Evolutionary conservation across 495 filamentous ascomycete genomes (phyloP), one percentile per base, ranked within the genome.

Genomic region (Xylaria palmicola): DNA sequence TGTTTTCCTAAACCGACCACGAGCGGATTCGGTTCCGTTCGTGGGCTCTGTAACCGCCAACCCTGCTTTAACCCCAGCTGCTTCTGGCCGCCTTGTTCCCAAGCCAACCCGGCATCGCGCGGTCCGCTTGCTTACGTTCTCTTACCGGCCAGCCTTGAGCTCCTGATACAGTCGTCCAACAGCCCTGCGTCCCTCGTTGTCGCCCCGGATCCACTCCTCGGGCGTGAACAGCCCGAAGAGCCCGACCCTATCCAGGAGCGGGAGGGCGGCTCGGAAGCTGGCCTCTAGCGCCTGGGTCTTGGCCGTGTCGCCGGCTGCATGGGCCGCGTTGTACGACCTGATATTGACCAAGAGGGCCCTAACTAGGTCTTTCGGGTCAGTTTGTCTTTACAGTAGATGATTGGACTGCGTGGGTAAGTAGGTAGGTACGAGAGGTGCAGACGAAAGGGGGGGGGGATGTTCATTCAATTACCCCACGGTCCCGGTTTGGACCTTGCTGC

Each of bases 401-500:
- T 40, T 40, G n/a, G 37, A 13, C 4, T 40, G 37, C 37, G 22
- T 26, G 41, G 9, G 27, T 10, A 39, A n/a, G n/a, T 13, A 60
- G 47, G 54, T 45, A 10, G 12, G 20, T 19, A 51, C 39, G 19
- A 24, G 29, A 5, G 12, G 30, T 24, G 26, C n/a, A 48, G 13
- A n/a, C n/a, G 7, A 56, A 8, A 9, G 3, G 13, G 26, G 27
- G 20, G n/a, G 15, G 15, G 1, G 10, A 41, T 34, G 22, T 19
- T n/a, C n/a, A 19, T 43, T n/a, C 0, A 1, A 30, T 26, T 8
- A 68, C 62, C 65, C 66, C 10, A 69, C 57, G 2, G 68, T 71
- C 34, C 68, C 68, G 9, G 68, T 71, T 34, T 68, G 66, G 7
- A 69, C 66, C 40, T 65, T 67, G 30, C 49, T 63, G n/a, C 66